Base-by-base conservation (phyloP, 2,329 filamentous ascomycete genomes). In the Beauveria medogensis region DNA sequence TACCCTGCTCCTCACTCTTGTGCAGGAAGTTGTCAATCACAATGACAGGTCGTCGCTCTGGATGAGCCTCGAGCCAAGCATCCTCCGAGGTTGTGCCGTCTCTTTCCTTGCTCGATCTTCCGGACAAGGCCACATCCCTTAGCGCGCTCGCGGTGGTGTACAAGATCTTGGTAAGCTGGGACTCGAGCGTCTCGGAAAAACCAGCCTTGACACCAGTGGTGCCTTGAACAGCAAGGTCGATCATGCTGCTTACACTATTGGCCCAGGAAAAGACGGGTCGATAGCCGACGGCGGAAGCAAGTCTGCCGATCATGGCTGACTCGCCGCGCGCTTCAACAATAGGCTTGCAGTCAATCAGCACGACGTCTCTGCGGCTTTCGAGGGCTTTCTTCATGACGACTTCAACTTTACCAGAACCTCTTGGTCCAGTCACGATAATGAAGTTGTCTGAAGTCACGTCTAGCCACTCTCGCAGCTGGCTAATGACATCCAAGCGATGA, bases 211-310 rank as follows among this genome's bases (percentile, higher is more conserved):
- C 90, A 14, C 93, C 93, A 22, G 93, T 96, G 14, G 94, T 94
- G 67, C 92, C 90, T 72, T 97, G 93, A 1, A 94, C 91, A 24
- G 93, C 94, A 43, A 97, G 82, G 67, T 97, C 94, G 65, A 96
- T 80, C 75, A 97, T 84, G 71, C 92, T 96, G 74, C 90, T 96
- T 65, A 97, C 85, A 69, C 87, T 96, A 73, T 97, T 97, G 75
- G 95, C 89, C 90, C 92, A 97, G 0, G 91, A 95, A 72, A 99
- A 99, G 0, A 99, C 86, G 0, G 94, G 94, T 9, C 90, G 82
- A 71, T 97, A 97, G 9, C 94, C 93, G 54, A 97, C 92, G 65
- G 92, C 85, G 1, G 80, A 77, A 1, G 93, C 94, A 6, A 94
- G 86, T 46, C 88, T 86, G 63, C 85, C 85, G 68, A 99, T 96